Evolutionary conservation across 2,329 filamentous ascomycete species (phyloP).

Genomic region (Monosporascus sp.): DNA sequence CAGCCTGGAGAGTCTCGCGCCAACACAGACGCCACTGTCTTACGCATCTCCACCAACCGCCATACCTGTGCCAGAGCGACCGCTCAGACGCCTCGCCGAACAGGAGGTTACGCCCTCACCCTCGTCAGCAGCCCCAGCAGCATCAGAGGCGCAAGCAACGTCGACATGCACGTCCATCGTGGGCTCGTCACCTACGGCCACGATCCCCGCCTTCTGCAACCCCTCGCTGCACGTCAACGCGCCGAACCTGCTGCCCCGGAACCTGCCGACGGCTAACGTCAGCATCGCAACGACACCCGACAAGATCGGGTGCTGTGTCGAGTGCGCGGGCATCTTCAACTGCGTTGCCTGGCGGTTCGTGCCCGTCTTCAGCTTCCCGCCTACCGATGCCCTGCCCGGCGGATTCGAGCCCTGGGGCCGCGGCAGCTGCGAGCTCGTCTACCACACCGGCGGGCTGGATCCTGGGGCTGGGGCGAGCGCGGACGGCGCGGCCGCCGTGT

Average conservation of each 20-base stretch:
- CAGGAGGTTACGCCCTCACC: not conserved
- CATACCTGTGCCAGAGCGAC: constrained; percentile 17
- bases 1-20: constrained; percentile 14
- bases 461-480: not conserved
- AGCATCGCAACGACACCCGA: constrained; percentile 20
- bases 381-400: constrained; percentile 19
- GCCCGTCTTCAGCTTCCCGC: constrained; percentile 15
- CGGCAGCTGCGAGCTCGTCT: constrained; percentile 22
- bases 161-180: constrained; percentile 19
- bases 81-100: constrained; percentile 6
- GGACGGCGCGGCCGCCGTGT: constrained; percentile 6
- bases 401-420: constrained; percentile 27
- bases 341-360: constrained; percentile 26
- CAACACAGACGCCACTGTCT: constrained; percentile 17
- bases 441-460: constrained; percentile 17
- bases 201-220: constrained; percentile 25
- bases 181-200: constrained; percentile 19
- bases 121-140: not conserved
- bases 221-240: constrained; percentile 23
- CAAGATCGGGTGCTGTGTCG: constrained; percentile 25
- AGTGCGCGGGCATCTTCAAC: constrained; percentile 25
- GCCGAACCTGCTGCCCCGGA: constrained; percentile 7
- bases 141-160: not conserved
- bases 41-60: constrained; percentile 20
- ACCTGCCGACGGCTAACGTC: constrained; percentile 15